A percentile compares a stretch with the other conserved stretches of the same genome.
Conservation (phyloP, 1,139 yeast species). For the Chernovozyma sophiae-reginae region DNA sequence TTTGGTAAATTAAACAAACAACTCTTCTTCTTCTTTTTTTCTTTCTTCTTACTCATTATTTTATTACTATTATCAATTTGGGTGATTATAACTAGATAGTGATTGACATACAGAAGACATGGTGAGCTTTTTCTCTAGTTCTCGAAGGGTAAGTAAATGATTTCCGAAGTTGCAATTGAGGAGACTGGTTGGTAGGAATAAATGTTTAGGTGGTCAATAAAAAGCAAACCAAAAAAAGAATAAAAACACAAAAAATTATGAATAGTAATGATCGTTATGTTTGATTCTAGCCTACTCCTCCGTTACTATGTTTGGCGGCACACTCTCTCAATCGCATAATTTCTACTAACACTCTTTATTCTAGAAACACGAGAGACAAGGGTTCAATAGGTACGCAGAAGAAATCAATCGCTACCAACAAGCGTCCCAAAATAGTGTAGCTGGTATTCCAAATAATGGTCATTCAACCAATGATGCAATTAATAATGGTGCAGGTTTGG, state of each 20-base stretch:
- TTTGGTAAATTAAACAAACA: neutral
- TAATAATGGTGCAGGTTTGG: slow-evolving; percentile 35
- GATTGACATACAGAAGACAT: slow-evolving; percentile 2
- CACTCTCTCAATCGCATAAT: too few relatives aligned
- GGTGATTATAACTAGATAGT: neutral
- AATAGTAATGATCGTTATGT: too few relatives aligned
- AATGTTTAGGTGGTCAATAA: too few relatives aligned
- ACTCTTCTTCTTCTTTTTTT: neutral
- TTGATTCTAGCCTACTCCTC: too few relatives aligned
- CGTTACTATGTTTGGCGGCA: too few relatives aligned
- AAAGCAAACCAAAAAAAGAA: too few relatives aligned
- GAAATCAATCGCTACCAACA: slow-evolving; percentile 27
- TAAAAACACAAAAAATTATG: too few relatives aligned
- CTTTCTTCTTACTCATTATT: neutral
- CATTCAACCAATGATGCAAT: slow-evolving; percentile 20
- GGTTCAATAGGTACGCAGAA: slow-evolving; percentile 35
- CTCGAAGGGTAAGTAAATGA: slow-evolving; percentile 15
- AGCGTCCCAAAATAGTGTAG: slow-evolving; percentile 11
- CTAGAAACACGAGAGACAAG: slow-evolving; percentile 22
- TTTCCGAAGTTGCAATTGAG: too few relatives aligned
- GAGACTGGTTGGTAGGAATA: too few relatives aligned
- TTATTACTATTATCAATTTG: neutral
- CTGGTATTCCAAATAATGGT: slow-evolving; percentile 24
- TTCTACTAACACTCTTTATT: too few relatives aligned
- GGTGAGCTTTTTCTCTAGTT: slow-evolving; percentile 15